Base-by-base conservation (phyloP, 2,329 filamentous ascomycete genomes). In the Diaporthe vaccinii region DNA sequence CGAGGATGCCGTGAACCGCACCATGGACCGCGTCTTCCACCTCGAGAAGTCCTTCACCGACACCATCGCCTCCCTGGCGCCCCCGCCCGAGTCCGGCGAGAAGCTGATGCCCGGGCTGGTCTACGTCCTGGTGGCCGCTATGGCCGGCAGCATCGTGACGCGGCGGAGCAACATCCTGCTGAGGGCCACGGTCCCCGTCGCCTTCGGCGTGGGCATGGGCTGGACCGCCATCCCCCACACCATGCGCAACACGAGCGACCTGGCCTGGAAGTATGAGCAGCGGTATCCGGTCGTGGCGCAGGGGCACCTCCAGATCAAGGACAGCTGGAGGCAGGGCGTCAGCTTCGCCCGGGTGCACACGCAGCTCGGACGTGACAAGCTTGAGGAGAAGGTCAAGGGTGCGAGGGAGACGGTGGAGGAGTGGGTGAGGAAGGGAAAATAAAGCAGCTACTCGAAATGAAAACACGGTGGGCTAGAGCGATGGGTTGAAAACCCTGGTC, bases 261-360 rank as follows among this genome's bases (percentile, higher is more conserved):
- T 98, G 82, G 87, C 93, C 61, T 99, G 97, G 97, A 92, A 91
- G 83, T 99, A 97, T 84, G 97, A 99, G 91, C 91, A 97, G 89
- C 92, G 90, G 81, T 94, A 96, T 82, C 97, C 97, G 6, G 93
- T 90, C 25, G 84, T 99, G 73, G 93, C 95, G 25, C 93, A 98
- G 80, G 91, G 94, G 74, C 97, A 99, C 86, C 80, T 96, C 77
- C 87, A 89, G 81, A 87, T 94, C 71, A 92, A 93, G 76, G 91
- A 94, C 80, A 88, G 92, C 61, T 88, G 96, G 77, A 87, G 91
- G 83, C 89, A 92, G 82, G 92, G 93, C 75, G 91, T 92, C 86
- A 88, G 91, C 83, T 94, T 95, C 77, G 94, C 94, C 72, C 91
- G 91, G 84, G 91, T 93, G 74, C 94, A 97, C 85, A 91, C 91